Evolutionary conservation across 75 land plant species (phyloP), one percentile per base, ranked within the genome.

Genomic region (Pinus taeda): DNA sequence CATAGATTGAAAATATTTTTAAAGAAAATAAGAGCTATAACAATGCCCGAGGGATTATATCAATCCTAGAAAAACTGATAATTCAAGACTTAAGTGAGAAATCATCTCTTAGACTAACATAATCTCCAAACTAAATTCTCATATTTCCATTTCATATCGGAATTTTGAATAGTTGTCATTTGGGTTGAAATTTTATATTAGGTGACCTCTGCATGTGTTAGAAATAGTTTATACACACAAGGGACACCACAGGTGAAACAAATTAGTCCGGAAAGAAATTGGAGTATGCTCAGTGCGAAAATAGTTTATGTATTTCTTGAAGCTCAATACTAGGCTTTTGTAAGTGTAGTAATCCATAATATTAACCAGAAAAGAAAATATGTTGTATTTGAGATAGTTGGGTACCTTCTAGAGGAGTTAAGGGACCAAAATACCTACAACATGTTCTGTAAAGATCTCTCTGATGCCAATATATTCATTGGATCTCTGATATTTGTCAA

Each of bases 401-500:
- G 99, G n/a, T 97, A 97, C 88, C 83, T 97, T 29, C 88, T 97
- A 12, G 99, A 97, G 79, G 99, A 97, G 85, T 90, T 97, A 55
- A 80, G 99, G 12, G 98, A 95, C 76, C 81, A 82, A 26, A 30
- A 62, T 57, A 95, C 87, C 24, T 97, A 93, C 75, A 69, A 88
- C 65, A 86, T 84, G 61, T 97, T 97, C 79, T 83, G 93, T 74
- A 81, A 84, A 76, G 99, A 97, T 76, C 78, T 97, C 14, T 88
- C 88, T 20, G 93, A 97, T 66, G 98, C 99, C 15, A 97, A 97
- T 69, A 78, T 97, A 56, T 97, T 97, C 84, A 95, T 97, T 66
- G 99, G 99, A 37, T 97, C 99, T 7, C 82, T 97, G 74, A 97
- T 97, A 39, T 97, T 97, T 77, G 98, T 97, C 3, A 98, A 97